These are phyloP conservation scores for Spergularia bocconei DNA, from an alignment of 148 eudicot species.

Conservation along the genomic window DNA sequence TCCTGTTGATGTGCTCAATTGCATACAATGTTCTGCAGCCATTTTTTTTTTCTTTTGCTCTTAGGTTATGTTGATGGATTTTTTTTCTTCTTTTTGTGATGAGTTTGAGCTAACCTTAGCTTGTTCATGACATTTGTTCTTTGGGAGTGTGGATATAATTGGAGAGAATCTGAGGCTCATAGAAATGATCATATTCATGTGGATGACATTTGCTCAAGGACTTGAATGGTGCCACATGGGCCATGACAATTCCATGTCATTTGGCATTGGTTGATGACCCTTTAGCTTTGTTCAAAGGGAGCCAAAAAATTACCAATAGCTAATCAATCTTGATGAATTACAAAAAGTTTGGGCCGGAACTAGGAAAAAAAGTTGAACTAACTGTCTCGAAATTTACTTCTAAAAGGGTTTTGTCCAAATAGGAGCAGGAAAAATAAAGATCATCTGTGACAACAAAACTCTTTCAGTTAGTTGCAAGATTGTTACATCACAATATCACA, in stretches of 20 bases:
- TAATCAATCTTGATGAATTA: too few relatives aligned
- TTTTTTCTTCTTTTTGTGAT: not conserved
- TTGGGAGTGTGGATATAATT: slow-evolving; percentile 22
- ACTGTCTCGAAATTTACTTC: too few relatives aligned
- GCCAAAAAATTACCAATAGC: too few relatives aligned
- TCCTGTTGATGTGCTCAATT: slow-evolving; percentile 31
- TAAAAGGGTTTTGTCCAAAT: too few relatives aligned
- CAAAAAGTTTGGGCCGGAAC: too few relatives aligned
- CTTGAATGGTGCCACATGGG: not conserved
- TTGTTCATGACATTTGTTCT: not conserved
- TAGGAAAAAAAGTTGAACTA: too few relatives aligned
- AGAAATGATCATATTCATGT: slow-evolving; percentile 34
- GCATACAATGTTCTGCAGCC: slow-evolving; percentile 32
- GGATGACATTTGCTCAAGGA: slow-evolving; percentile 24
- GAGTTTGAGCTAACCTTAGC: not conserved
- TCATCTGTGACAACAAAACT: too few relatives aligned
- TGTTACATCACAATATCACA: too few relatives aligned
- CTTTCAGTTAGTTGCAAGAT: too few relatives aligned
- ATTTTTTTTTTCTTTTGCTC: not conserved
- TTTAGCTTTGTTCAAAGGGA: too few relatives aligned
- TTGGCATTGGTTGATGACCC: not conserved
- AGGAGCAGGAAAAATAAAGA: too few relatives aligned
- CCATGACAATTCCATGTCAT: slow-evolving; percentile 19
- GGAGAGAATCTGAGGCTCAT: slow-evolving; percentile 23
- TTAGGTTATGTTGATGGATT: not conserved